Percentiles rank a stretch among this genome's conserved stretches.
phyloP scores from a whole-genome alignment of 345 rosid species.

The Camelina laxa region DNA sequence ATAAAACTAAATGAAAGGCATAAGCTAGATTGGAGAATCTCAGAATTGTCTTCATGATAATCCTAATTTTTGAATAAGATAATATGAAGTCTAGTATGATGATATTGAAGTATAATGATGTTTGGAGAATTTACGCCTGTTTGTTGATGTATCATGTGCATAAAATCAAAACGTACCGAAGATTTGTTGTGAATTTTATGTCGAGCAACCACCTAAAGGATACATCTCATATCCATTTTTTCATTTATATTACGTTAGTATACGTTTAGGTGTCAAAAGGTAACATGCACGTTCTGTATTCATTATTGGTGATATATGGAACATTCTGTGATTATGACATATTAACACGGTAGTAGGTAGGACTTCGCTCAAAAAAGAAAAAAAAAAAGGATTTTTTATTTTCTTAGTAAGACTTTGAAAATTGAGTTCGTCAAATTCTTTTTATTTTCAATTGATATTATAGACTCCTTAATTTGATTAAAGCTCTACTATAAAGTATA shows the following conservation, averaged over 20 bases:
- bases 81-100: too few relatives aligned
- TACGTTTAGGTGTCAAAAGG: slow-evolving; percentile 28
- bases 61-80: too few relatives aligned
- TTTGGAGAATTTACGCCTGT: background rate
- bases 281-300: slow-evolving; percentile 9
- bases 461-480: too few relatives aligned
- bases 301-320: background rate
- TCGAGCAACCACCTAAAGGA: background rate
- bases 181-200: background rate
- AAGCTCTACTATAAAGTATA: too few relatives aligned
- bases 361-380: background rate
- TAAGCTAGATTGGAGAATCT: too few relatives aligned
- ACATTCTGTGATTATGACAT: slow-evolving; percentile 29
- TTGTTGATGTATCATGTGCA: background rate
- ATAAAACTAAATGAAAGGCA: too few relatives aligned
- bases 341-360: slow-evolving; percentile 31
- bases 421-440: background rate
- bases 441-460: background rate
- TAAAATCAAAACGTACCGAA: background rate
- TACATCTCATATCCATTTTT: background rate
- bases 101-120: too few relatives aligned
- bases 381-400: background rate
- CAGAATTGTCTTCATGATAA: too few relatives aligned
- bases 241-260: background rate
- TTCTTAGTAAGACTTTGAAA: background rate